Evolutionary conservation across 306 rosid species (phyloP).

Genomic region (Quercus mongolica): DNA sequence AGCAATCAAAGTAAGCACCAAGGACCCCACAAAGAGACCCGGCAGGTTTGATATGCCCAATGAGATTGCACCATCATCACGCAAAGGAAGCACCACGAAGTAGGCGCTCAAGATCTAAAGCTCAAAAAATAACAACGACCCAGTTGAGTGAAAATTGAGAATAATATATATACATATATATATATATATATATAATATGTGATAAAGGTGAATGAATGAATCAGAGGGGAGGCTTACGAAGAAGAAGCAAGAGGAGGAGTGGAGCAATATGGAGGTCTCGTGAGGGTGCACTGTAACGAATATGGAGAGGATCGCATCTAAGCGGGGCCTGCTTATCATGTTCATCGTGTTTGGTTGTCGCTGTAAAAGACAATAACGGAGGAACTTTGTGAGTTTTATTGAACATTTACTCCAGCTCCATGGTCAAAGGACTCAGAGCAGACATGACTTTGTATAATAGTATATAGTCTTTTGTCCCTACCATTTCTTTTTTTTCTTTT

Average conservation of each 20-base stretch:
- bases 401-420: not conserved
- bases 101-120: conserved; percentile 90
- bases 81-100: conserved; percentile 92
- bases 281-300: conserved; percentile 87
- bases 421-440: not conserved
- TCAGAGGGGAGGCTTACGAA: conserved; percentile 50
- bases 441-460: no score
- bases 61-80: conserved; percentile 94
- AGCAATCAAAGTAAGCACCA: conserved; percentile 75
- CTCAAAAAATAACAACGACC: not conserved
- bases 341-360: not conserved
- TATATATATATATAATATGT: no score
- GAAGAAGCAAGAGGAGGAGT: conserved; percentile 86
- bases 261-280: conserved; percentile 73
- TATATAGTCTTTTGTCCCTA: no score
- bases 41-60: conserved; percentile 84
- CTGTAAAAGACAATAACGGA: not conserved
- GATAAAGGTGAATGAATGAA: not conserved
- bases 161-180: no score
- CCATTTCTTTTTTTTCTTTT: not conserved
- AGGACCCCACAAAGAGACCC: conserved; percentile 71
- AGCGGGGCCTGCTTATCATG: conserved; percentile 47
- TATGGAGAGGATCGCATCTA: conserved; percentile 53
- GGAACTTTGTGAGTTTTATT: not conserved
- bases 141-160: not conserved